Evolutionary conservation across 805 yeast species (phyloP), one percentile per base, ranked within the genome.

Genomic region (Middelhovenomyces tepae): DNA sequence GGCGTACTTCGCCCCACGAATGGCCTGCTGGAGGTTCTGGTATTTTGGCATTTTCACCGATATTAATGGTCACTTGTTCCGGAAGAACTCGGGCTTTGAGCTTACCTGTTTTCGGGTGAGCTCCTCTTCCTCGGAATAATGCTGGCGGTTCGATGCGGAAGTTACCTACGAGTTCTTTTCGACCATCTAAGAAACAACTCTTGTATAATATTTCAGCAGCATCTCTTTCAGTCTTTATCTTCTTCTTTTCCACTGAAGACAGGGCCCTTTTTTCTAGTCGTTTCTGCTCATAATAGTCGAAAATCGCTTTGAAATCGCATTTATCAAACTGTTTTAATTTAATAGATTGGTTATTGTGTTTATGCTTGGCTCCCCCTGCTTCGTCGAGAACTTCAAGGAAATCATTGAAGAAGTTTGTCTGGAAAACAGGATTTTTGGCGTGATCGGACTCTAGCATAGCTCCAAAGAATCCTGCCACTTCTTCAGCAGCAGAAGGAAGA

Each of bases 91-190:
- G 70, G 48, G 78, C 73, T 54, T 89, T 89, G 37, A 86, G 60
- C 53, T 79, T 83, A 27, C 98, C 98, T 1, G 96, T 87, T 56
- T 82, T 85, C 11, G 97, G 97, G 56, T 87, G 97, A 0, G 89
- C 86, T 50, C 96, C 97, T 57, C 97, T 81, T 27, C 97, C 98
- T 57, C 96, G 69, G 54, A 87, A 89, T 35, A 89, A 62, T 2
- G 94, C 96, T 0, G 98, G 97, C 20, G 97, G 97, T 65, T 89
- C 98, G 31, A 89, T 78, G 51, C 89, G 67, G 56, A 89, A 89
- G 54, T 89, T 89, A 16, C 96, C 96, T 19, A 89, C 93, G 47
- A 78, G 87, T 51, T 89, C 95, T 48, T 72, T 79, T 45, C 94
- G 71, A 11, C 95, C 96, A 53, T 89, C 84, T 30, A 89, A 62